Conservation (phyloP, 2,329 filamentous ascomycete species). For the Exophiala sideris region DNA sequence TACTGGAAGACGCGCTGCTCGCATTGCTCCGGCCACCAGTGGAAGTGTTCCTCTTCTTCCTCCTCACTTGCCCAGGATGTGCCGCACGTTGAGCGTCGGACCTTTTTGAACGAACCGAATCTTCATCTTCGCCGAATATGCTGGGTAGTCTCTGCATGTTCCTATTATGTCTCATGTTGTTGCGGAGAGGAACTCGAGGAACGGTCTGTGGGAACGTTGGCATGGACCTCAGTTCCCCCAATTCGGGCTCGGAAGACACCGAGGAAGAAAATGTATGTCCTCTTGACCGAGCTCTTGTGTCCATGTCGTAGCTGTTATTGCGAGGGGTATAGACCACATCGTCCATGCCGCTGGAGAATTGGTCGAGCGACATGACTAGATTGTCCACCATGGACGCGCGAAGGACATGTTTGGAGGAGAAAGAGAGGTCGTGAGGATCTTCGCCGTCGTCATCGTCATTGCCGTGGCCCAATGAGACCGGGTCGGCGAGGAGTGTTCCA, state of each 20-base stretch:
- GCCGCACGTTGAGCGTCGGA: conserved; percentile 34
- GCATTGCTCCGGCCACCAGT: conserved; percentile 61
- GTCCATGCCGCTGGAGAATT: conserved; percentile 55
- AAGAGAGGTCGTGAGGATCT: conserved; percentile 82
- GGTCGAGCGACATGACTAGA: conserved; percentile 89
- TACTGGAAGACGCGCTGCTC: conserved; percentile 71
- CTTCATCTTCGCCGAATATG: conserved; percentile 47
- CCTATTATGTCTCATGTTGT: conserved; percentile 21
- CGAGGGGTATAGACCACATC: conserved; percentile 15
- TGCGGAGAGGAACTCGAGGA: conserved; percentile 30
- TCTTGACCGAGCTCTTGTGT: conserved; percentile 43
- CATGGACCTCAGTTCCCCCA: conserved; percentile 34
- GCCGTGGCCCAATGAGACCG: conserved; percentile 9
- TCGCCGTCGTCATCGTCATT: conserved; percentile 33
- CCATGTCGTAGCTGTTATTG: conserved; percentile 25
- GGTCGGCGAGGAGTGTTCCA: conserved; percentile 19
- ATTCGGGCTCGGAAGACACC: conserved; percentile 55
- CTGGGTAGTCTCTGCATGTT: conserved; percentile 60
- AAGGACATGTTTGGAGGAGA: conserved; percentile 71
- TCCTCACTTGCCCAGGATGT: conserved; percentile 28
- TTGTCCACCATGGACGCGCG: conserved; percentile 92
- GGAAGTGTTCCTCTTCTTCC: conserved; percentile 50
- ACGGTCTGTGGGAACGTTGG: conserved; percentile 32
- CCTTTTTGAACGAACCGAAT: conserved; percentile 37
- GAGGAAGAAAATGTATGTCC: conserved; percentile 61